phyloP scores from a whole-genome alignment of 2,329 filamentous ascomycete species.

The Fusarium sp. region DNA sequence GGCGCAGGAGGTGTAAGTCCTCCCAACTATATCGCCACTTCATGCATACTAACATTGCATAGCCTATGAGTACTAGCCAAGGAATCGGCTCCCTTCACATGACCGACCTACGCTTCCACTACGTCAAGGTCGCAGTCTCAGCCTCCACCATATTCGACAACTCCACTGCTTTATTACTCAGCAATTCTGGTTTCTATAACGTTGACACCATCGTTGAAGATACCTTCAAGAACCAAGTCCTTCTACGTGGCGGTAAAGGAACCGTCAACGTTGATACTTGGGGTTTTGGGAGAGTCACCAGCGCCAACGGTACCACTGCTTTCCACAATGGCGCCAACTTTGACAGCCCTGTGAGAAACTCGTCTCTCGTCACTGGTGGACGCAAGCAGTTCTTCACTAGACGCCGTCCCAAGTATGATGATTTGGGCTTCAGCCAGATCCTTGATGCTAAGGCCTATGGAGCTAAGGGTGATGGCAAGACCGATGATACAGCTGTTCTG shows the following conservation, averaged over 20 bases:
- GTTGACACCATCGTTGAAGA: conserved; percentile 18
- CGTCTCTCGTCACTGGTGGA: not conserved
- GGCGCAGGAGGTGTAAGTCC: conserved; percentile 18
- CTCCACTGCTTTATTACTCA: not conserved
- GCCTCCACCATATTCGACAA: not conserved
- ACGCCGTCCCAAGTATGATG: conserved; percentile 17
- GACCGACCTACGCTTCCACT: conserved; percentile 16
- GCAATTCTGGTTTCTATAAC: not conserved
- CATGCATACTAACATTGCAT: not conserved
- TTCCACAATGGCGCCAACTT: conserved; percentile 20
- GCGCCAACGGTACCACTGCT: conserved; percentile 6
- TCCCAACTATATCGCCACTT: not conserved
- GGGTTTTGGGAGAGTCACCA: conserved; percentile 26
- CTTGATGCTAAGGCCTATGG: conserved; percentile 46
- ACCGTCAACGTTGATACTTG: conserved; percentile 1
- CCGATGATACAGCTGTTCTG: conserved; percentile 66
- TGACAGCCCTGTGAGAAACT: not conserved
- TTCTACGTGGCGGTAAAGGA: conserved; percentile 8
- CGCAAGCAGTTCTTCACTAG: conserved; percentile 10
- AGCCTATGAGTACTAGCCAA: conserved; percentile 15
- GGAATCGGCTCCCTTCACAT: conserved; percentile 31
- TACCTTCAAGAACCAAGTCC: not conserved
- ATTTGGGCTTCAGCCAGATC: not conserved
- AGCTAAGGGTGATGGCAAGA: conserved; percentile 74
- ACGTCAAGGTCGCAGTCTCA: not conserved